Conservation (phyloP, 257 asterid genomes). For the Linderniella brevidens region DNA sequence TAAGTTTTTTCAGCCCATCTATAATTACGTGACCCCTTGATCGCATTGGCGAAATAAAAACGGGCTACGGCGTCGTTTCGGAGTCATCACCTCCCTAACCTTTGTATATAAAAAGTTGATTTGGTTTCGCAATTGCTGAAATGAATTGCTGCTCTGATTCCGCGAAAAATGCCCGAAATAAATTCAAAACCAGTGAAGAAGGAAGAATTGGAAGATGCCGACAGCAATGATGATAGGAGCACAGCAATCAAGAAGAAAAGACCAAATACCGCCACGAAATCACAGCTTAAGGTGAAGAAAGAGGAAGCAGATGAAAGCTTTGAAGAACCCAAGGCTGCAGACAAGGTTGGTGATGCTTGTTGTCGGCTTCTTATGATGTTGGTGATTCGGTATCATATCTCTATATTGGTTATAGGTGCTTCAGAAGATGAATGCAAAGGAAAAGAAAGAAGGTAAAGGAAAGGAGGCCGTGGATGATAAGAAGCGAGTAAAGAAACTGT, state of each 20-base stretch:
- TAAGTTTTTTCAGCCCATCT: too few relatives aligned
- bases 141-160: too few relatives aligned
- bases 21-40: too few relatives aligned
- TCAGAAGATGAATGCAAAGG: constrained; percentile 16
- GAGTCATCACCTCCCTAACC: too few relatives aligned
- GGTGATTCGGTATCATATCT: too few relatives aligned
- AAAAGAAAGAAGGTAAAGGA: constrained; percentile 24
- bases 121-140: not conserved
- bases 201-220: not conserved
- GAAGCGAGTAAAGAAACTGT: constrained; percentile 50
- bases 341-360: constrained; percentile 11
- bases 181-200: not conserved
- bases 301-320: constrained; percentile 35
- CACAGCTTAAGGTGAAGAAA: constrained; percentile 20
- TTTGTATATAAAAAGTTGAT: too few relatives aligned
- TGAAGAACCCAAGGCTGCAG: constrained; percentile 19
- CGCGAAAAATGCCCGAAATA: not conserved
- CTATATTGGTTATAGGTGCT: constrained; percentile 16
- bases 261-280: constrained; percentile 16
- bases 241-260: not conserved
- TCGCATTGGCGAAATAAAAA: too few relatives aligned
- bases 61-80: too few relatives aligned
- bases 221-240: not conserved
- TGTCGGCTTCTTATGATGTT: not conserved
- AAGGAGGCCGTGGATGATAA: constrained; percentile 17